Evolutionary conservation across 2,329 filamentous ascomycete genomes (phyloP).

Genomic region (Septoria linicola): DNA sequence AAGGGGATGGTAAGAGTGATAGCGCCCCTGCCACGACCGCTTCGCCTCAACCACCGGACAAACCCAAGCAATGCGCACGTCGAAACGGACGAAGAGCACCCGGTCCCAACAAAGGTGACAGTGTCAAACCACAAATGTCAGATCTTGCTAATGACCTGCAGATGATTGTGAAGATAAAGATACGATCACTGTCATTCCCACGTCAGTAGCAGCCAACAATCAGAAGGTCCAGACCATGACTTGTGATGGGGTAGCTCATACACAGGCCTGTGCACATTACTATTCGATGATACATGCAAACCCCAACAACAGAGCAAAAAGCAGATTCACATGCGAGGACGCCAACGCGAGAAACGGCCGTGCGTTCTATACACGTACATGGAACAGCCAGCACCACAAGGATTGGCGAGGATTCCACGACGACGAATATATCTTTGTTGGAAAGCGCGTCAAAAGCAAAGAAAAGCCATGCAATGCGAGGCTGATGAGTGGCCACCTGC

Average conservation of each 20-base stretch:
- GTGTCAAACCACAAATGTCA: too few species aligned
- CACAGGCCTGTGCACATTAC: neutral
- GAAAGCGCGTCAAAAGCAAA: neutral
- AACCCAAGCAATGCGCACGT: too few species aligned
- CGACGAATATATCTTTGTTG: neutral
- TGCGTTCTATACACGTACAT: neutral
- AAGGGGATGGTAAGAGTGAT: neutral
- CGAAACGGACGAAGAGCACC: too few species aligned
- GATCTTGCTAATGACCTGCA: too few species aligned
- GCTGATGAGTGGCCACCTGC: slow-evolving; percentile 14
- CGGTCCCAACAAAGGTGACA: too few species aligned
- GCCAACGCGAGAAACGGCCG: neutral
- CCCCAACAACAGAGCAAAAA: neutral
- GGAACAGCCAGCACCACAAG: neutral
- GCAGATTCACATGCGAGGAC: neutral
- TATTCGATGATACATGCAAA: neutral
- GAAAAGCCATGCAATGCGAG: neutral
- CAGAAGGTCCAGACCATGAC: neutral
- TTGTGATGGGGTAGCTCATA: neutral
- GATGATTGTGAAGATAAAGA: neutral
- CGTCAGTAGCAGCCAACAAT: neutral
- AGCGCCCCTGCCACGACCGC: neutral
- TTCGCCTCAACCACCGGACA: too few species aligned
- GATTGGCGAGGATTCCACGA: neutral
- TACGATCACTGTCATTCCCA: neutral